Evolutionary conservation across 768 basidiomycete genomes (phyloP).

Genomic region (Suillus tomentosus): DNA sequence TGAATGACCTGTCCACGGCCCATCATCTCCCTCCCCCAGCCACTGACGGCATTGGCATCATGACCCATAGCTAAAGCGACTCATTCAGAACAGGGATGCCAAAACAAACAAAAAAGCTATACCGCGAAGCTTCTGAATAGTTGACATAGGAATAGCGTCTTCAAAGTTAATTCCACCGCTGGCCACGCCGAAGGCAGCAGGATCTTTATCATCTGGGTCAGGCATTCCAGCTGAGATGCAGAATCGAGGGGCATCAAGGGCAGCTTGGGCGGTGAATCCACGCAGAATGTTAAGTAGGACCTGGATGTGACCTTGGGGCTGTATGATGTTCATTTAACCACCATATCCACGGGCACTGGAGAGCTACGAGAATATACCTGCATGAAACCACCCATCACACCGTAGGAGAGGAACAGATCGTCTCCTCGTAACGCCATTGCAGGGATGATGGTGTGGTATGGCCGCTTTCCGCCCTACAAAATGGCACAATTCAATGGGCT

Average conservation of each 20-base stretch:
- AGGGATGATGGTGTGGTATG: slow-evolving; percentile 94
- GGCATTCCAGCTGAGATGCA: slow-evolving; percentile 89
- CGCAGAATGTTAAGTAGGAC: slow-evolving; percentile 89
- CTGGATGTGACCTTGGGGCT: slow-evolving; percentile 97
- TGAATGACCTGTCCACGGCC: slow-evolving; percentile 93
- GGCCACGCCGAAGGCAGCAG: slow-evolving; percentile 53
- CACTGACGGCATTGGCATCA: slow-evolving; percentile 62
- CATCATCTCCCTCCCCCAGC: slow-evolving; percentile 64
- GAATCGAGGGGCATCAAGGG: slow-evolving; percentile 93
- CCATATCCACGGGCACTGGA: not conserved
- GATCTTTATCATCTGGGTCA: slow-evolving; percentile 48
- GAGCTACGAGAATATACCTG: slow-evolving; percentile 46
- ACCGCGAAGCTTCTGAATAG: slow-evolving; percentile 71
- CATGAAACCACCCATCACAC: slow-evolving; percentile 94
- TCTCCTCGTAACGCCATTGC: slow-evolving; percentile 76
- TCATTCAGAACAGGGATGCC: not conserved
- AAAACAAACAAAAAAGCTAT: slow-evolving; percentile 21
- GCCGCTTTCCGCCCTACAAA: slow-evolving; percentile 76
- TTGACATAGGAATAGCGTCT: slow-evolving; percentile 69
- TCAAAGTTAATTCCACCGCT: slow-evolving; percentile 91
- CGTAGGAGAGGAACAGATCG: slow-evolving; percentile 86
- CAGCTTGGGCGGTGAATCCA: slow-evolving; percentile 85
- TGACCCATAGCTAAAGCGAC: slow-evolving; percentile 80
- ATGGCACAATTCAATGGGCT: slow-evolving; percentile 4
- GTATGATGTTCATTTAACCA: slow-evolving; percentile 6